These are phyloP conservation scores for Rosa multiflora DNA, from an alignment of 306 rosid genomes.

Conservation along the genomic window DNA sequence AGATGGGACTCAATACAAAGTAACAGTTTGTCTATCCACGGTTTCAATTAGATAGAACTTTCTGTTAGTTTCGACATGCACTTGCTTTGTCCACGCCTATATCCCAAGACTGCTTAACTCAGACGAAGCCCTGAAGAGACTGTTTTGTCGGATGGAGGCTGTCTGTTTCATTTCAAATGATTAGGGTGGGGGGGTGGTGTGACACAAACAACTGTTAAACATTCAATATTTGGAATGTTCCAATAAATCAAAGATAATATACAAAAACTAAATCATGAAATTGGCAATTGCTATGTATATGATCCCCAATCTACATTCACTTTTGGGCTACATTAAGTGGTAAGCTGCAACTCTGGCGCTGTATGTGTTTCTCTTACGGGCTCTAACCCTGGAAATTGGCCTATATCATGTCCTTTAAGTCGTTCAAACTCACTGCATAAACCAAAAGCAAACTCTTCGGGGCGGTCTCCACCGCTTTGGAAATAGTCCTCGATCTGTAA, in stretches of 20 bases:
- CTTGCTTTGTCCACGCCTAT: too few relatives aligned
- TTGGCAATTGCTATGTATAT: neutral
- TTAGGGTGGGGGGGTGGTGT: too few relatives aligned
- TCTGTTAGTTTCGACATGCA: too few relatives aligned
- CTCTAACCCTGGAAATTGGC: constrained; percentile 69
- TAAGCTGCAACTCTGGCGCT: constrained; percentile 37
- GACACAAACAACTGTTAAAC: too few relatives aligned
- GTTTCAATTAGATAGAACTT: too few relatives aligned
- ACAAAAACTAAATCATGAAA: neutral
- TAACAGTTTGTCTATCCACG: too few relatives aligned
- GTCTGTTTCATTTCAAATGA: too few relatives aligned
- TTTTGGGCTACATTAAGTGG: constrained; percentile 18
- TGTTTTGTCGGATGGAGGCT: too few relatives aligned
- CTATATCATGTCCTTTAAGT: constrained; percentile 72
- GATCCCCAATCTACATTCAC: neutral
- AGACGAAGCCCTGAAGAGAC: too few relatives aligned
- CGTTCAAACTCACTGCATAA: constrained; percentile 60
- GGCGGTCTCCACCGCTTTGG: constrained; percentile 36
- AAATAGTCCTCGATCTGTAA: constrained; percentile 79
- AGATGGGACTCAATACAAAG: too few relatives aligned
- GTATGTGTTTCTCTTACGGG: constrained; percentile 32
- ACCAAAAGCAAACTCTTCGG: constrained; percentile 67
- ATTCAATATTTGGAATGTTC: too few relatives aligned
- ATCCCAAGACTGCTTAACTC: too few relatives aligned
- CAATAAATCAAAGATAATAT: neutral